Percentiles rank a stretch among this genome's conserved stretches.
phyloP scores from a whole-genome alignment of 129 eudicot genomes.

The Chrysanthemum seticuspe region DNA sequence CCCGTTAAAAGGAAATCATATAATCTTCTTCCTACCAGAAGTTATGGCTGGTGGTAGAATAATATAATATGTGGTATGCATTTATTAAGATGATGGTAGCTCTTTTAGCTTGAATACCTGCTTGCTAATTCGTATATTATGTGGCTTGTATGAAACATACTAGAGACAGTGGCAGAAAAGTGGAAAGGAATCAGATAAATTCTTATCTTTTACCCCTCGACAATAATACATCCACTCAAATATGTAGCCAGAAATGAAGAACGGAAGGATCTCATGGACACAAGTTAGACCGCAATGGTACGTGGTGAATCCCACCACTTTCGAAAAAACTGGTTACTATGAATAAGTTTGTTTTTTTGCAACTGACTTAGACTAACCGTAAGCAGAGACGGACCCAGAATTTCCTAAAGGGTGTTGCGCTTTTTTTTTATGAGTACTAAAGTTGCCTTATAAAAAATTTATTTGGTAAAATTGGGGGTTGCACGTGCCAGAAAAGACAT shows the following conservation, averaged over 20 bases:
- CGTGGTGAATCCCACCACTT: neutral
- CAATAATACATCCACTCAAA: constrained; percentile 19
- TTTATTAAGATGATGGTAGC: constrained; percentile 4
- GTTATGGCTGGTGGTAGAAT: constrained; percentile 5
- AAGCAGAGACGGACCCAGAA: too few relatives aligned
- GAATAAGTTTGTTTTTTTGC: neutral
- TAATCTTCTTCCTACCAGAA: neutral
- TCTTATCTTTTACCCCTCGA: constrained; percentile 25
- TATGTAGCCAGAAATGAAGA: constrained; percentile 2
- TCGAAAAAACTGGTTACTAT: neutral
- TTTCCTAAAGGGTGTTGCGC: too few relatives aligned
- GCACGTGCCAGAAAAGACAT: too few relatives aligned
- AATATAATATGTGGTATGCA: constrained; percentile 13
- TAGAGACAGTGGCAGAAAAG: constrained; percentile 23
- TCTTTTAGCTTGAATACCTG: constrained; percentile 17
- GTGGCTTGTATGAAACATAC: constrained; percentile 13
- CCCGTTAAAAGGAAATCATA: neutral
- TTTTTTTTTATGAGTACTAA: too few relatives aligned
- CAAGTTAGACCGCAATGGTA: constrained; percentile 6
- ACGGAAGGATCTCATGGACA: constrained; percentile 13
- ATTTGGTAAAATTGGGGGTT: too few relatives aligned
- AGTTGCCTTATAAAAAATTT: too few relatives aligned
- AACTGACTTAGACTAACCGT: too few relatives aligned
- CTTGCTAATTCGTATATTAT: constrained; percentile 10
- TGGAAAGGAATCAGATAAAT: constrained; percentile 33